Evolutionary conservation across 139 green algal species (phyloP), one percentile per base, ranked within the genome.

Genomic region (Zygnema circumcarinatum): DNA sequence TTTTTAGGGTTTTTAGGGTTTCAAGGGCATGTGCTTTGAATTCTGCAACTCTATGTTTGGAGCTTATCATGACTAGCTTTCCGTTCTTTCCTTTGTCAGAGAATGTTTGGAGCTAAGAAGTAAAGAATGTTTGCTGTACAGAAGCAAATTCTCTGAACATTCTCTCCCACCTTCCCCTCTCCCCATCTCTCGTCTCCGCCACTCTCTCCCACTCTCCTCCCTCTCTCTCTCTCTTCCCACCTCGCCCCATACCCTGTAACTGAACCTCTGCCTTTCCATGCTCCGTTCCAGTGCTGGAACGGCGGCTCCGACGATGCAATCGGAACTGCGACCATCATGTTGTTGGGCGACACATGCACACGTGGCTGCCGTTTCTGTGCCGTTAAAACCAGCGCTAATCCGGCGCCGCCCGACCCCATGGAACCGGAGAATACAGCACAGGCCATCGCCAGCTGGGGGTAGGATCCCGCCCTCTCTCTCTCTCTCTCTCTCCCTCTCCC

Each of bases 241-340:
- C n/a, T n/a, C n/a, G n/a, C n/a, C n/a, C n/a, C n/a, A n/a, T n/a
- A n/a, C n/a, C n/a, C n/a, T n/a, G n/a, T n/a, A n/a, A n/a, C n/a
- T n/a, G n/a, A n/a, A n/a, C n/a, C 69, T 78, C 7, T 36, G 7
- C 16, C 69, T 78, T 25, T 52, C 11, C 7, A 78, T 78, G 7
- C 69, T 87, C 33, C 2, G 22, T 47, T 81, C 47, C 83, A 89
- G 85, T 93, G 91, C 75, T 93, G 92, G 86, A 97, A 99, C 39
- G 96, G 95, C 32, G 78, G 84, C 16, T 31, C 41, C 3, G 29
- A 38, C 16, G 31, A 54, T 38, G 33, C 96, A 83, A 95, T 94
- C 11, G 97, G 96, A 25, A 99, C 97, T 20, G 97, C 97, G n/a
- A 99, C 97, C 39, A 99, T 99, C 93, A 99, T 99, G 97, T 40